Percentiles rank a stretch among this genome's conserved stretches.
These are phyloP conservation scores for Acanthamoeba sp. DNA, from an alignment of 208 protist species.

Conservation along the genomic window DNA sequence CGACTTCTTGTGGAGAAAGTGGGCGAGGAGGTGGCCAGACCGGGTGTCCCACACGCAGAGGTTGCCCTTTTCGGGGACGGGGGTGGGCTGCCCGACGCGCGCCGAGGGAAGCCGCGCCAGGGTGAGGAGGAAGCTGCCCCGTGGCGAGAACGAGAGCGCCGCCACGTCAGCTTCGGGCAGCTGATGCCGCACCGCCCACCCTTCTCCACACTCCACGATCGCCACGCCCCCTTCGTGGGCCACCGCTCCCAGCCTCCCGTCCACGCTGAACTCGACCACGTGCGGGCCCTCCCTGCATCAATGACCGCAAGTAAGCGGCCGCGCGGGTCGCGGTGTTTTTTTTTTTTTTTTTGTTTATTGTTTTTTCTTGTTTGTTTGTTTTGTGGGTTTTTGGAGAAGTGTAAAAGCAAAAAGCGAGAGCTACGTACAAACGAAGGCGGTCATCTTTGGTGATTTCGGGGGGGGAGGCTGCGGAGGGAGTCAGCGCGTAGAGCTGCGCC, in stretches of 20 bases:
- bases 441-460: neutral
- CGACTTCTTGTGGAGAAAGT: constrained; percentile 39
- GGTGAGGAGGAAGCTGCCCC: constrained; percentile 45
- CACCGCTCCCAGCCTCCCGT: constrained; percentile 11
- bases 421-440: neutral
- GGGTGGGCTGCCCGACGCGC: neutral
- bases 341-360: too few relatives aligned
- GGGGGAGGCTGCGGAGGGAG: neutral
- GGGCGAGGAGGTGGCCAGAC: neutral
- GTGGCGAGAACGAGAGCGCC: constrained; percentile 34
- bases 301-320: neutral
- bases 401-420: neutral
- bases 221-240: neutral
- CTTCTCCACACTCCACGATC: neutral
- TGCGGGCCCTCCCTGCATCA: neutral
- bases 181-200: constrained; percentile 15
- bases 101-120: neutral
- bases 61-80: constrained; percentile 12
- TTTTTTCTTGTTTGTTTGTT: too few relatives aligned
- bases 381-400: too few relatives aligned
- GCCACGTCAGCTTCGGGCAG: constrained; percentile 42
- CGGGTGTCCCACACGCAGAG: constrained; percentile 31
- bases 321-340: neutral
- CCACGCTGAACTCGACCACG: neutral
- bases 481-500: neutral